These are phyloP conservation scores for Lomentospora prolificans DNA, from an alignment of 2,329 filamentous ascomycete genomes.

Conservation along the genomic window DNA sequence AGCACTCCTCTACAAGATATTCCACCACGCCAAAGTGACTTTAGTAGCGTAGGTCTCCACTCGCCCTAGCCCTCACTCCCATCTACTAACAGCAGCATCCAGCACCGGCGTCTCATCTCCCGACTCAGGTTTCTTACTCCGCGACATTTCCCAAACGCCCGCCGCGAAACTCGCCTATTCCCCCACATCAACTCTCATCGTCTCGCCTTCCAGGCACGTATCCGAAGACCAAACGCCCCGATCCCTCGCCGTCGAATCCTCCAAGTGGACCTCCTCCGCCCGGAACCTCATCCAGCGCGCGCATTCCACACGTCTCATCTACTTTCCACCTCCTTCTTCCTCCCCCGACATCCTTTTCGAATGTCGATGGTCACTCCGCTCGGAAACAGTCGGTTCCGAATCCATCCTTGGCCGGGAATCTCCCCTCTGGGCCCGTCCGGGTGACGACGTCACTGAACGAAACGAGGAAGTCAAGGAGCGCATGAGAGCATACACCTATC, in stretches of 20 bases:
- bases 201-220: neutral
- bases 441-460: neutral
- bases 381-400: neutral
- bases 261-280: neutral
- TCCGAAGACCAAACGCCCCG: neutral
- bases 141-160: neutral
- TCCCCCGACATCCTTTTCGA: neutral
- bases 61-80: neutral
- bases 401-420: neutral
- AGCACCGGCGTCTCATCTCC: neutral
- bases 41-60: neutral
- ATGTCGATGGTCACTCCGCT: neutral
- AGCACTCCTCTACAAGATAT: neutral
- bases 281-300: neutral
- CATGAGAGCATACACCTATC: neutral
- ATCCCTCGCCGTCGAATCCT: neutral
- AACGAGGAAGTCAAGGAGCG: neutral
- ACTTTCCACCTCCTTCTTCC: neutral
- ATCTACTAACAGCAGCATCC: neutral
- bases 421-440: neutral
- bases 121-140: neutral
- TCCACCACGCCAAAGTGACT: constrained; percentile 1
- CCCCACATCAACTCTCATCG: neutral
- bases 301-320: neutral
- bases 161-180: neutral